A percentile compares a stretch with the other conserved stretches of the same genome.
These are phyloP conservation scores for Didymella segeticola DNA, from an alignment of 2,329 filamentous ascomycete species.

Conservation along the genomic window DNA sequence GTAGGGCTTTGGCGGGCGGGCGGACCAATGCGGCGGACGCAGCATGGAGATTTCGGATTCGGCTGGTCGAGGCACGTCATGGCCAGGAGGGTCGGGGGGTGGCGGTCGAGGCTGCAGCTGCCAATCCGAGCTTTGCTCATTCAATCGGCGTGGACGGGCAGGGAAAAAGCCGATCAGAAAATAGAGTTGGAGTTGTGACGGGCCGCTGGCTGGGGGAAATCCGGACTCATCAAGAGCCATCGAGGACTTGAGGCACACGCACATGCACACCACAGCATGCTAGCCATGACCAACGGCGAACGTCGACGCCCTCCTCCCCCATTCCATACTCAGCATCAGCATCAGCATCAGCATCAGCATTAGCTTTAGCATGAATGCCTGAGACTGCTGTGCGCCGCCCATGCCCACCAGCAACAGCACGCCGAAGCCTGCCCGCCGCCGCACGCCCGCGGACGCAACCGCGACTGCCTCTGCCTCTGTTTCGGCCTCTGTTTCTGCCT, in stretches of 20 bases:
- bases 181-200: slow-evolving; percentile 2
- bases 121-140: no score
- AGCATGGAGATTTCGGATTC: slow-evolving; percentile 13
- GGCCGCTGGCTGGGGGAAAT: no score
- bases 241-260: not conserved
- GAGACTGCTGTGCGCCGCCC: slow-evolving; percentile 17
- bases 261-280: not conserved
- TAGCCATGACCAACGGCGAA: slow-evolving; percentile 5
- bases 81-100: no score
- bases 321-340: no score
- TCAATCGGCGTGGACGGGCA: slow-evolving; percentile 7
- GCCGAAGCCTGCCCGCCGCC: slow-evolving; percentile 19
- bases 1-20: not conserved
- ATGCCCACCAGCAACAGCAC: slow-evolving; percentile 30
- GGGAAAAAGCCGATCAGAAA: slow-evolving; percentile 9
- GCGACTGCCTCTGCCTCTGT: no score
- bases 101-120: no score
- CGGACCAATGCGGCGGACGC: slow-evolving; percentile 34
- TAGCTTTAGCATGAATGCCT: not conserved
- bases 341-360: no score
- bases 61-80: no score
- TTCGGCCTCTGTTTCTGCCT: no score
- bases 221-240: no score
- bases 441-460: slow-evolving; percentile 19
- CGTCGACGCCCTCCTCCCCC: not conserved